Evolutionary conservation across 2,329 filamentous ascomycete species (phyloP).

Genomic region (Trichoderma polysporum): DNA sequence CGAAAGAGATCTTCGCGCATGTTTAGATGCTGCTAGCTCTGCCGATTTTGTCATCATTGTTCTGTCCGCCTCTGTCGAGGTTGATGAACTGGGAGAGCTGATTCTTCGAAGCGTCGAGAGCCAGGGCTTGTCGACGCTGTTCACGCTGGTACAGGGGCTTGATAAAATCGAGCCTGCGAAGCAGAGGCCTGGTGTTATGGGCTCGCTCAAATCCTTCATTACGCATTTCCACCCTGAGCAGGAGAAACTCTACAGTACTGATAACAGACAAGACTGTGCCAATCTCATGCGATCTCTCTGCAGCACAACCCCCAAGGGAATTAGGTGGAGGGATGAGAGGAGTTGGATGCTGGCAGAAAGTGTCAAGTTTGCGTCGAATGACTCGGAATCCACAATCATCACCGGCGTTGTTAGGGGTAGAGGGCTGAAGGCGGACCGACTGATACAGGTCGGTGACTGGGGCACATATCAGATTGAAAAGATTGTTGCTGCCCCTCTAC

Average conservation of each 20-base stretch:
- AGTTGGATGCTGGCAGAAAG: conserved; percentile 94
- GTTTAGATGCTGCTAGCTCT: conserved; percentile 80
- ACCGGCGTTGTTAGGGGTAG: conserved; percentile 85
- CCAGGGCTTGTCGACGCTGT: conserved; percentile 91
- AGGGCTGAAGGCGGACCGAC: conserved; percentile 81
- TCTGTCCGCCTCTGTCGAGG: conserved; percentile 77
- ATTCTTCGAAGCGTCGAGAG: conserved; percentile 85
- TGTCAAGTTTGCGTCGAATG: conserved; percentile 65
- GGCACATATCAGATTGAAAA: conserved; percentile 90
- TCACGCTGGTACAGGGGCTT: conserved; percentile 78
- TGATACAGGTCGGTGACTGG: conserved; percentile 91
- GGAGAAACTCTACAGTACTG: conserved; percentile 86
- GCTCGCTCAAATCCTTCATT: conserved; percentile 88
- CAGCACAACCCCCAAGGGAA: conserved; percentile 86
- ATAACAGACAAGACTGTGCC: conserved; percentile 84
- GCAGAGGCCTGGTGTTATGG: conserved; percentile 70
- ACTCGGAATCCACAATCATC: conserved; percentile 65
- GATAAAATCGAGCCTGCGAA: conserved; percentile 78
- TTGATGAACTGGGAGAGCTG: conserved; percentile 80
- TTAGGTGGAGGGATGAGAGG: conserved; percentile 92
- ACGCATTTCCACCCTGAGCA: conserved; percentile 91
- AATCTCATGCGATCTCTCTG: conserved; percentile 90
- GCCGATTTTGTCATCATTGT: conserved; percentile 91
- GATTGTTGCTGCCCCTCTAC: conserved; percentile 73
- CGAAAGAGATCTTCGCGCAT: conserved; percentile 70